Conservation (phyloP, 345 rosid genomes). For the Eucalyptus guilfoylei region DNA sequence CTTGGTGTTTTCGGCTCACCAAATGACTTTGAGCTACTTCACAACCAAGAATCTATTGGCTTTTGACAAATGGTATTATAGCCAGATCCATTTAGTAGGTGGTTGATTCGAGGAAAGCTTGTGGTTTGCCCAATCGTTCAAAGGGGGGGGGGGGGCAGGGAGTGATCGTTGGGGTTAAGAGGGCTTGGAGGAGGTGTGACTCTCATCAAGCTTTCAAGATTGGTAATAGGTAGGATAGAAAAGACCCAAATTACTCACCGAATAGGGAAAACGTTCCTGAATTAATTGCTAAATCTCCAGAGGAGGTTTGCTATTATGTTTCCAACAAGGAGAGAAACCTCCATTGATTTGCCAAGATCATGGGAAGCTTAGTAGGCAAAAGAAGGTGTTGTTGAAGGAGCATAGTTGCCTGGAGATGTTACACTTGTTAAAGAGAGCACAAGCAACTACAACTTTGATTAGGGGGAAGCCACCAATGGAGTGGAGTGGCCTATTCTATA, state of each 20-base stretch:
- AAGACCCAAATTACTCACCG: background rate
- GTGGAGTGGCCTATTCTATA: background rate
- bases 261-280: background rate
- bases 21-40: background rate
- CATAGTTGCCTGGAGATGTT: background rate
- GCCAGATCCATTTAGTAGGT: background rate
- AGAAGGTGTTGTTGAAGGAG: background rate
- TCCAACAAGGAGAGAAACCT: background rate
- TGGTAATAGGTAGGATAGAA: background rate
- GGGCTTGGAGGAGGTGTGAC: background rate
- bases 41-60: background rate
- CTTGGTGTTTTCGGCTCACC: background rate
- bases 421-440: background rate
- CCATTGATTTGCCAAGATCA: background rate
- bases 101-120: background rate
- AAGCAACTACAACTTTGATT: background rate
- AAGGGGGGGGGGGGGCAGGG: background rate
- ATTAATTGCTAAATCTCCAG: background rate
- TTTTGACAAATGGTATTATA: too few relatives aligned
- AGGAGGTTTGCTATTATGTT: background rate
- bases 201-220: background rate
- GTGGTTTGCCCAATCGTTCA: background rate
- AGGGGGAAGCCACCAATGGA: background rate
- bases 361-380: background rate
- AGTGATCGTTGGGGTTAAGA: background rate